A percentile compares a stretch with the other conserved stretches of the same genome.
Evolutionary conservation across 164 flowering plant genomes (phyloP).

Genomic region (Echeveria elegans): DNA sequence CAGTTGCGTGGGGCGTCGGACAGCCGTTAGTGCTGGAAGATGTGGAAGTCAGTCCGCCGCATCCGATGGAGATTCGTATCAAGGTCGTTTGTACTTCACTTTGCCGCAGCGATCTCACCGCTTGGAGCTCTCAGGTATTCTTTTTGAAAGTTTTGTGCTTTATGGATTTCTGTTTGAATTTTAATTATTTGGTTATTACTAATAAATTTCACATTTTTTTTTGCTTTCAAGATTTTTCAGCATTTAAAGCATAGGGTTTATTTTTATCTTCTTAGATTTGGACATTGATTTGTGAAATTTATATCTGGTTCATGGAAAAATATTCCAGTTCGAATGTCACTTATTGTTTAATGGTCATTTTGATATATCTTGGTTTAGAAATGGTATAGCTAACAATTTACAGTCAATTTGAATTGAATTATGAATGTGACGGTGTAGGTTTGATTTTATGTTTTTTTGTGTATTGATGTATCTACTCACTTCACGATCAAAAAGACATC

Average conservation of each 20-base stretch:
- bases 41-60: slow-evolving; percentile 74
- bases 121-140: slow-evolving; percentile 76
- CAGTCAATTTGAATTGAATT: no score
- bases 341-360: no score
- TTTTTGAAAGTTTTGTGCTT: background rate
- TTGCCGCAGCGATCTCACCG: slow-evolving; percentile 79
- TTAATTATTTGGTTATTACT: no score
- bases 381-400: no score
- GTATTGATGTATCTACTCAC: no score
- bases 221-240: background rate
- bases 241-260: background rate
- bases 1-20: slow-evolving; percentile 81
- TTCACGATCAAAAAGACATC: no score
- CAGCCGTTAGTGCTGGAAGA: slow-evolving; percentile 66
- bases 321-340: no score
- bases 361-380: no score
- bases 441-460: no score
- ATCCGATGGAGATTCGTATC: slow-evolving; percentile 64
- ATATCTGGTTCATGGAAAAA: no score
- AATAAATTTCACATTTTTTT: no score
- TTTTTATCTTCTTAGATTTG: background rate
- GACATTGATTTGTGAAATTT: background rate
- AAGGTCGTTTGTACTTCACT: slow-evolving; percentile 80
- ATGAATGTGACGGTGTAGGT: no score
- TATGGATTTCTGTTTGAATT: background rate